Evolutionary conservation across 192 early-diverging fungal genomes (phyloP).

Genomic region (Gigaspora rosea): DNA sequence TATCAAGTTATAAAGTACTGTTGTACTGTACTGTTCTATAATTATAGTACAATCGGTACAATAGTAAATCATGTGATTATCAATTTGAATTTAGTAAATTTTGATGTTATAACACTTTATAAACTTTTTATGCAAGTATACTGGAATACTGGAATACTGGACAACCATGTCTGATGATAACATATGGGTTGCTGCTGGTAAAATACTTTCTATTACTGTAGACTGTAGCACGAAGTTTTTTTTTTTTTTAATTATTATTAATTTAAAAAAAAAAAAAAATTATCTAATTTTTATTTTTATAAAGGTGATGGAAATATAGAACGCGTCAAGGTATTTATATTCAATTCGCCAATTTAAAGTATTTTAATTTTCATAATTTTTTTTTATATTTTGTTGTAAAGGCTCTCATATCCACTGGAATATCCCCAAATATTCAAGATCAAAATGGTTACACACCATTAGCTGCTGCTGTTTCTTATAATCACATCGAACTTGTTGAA

Average conservation of each 20-base stretch:
- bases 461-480: constrained; percentile 78
- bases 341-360: background rate
- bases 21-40: no score
- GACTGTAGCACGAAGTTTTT: background rate
- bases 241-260: no score
- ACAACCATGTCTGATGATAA: constrained; percentile 5
- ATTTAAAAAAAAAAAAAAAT: background rate
- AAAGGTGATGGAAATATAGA: constrained; percentile 27
- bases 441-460: constrained; percentile 80
- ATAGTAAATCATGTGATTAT: no score
- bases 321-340: constrained; percentile 18
- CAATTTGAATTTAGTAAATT: no score
- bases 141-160: no score
- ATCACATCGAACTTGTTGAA: constrained; percentile 62
- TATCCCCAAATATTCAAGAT: constrained; percentile 68
- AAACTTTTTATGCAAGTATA: no score
- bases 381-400: background rate
- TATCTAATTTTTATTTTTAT: background rate
- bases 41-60: no score
- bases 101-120: no score
- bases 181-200: constrained; percentile 30
- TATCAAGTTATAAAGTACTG: no score
- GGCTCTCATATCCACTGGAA: constrained; percentile 55
- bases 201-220: background rate
- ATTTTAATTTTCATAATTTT: background rate